Base-by-base conservation (phyloP, 2,329 filamentous ascomycete species). In the Cladosporium colombiae region DNA sequence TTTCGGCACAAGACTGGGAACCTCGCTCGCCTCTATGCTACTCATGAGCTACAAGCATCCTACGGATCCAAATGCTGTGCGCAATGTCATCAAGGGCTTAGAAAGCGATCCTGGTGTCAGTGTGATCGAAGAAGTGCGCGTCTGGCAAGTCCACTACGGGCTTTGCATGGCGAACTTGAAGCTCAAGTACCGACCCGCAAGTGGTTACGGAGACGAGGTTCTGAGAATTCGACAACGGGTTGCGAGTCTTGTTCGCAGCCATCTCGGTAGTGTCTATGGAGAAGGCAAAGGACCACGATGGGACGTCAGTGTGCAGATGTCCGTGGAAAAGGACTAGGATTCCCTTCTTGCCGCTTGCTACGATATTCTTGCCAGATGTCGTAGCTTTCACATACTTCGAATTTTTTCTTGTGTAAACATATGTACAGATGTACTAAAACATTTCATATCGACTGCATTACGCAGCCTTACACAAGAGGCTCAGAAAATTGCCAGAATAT, bases 111-210 rank as follows among this genome's bases (percentile, higher is more conserved):
- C 91, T 1, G 85, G 86, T 64, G 88, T 98, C 29, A 85, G 86
- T 53, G 85, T 85, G 1, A 88, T 99, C 56, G 92, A 97, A 66
- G 93, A 97, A 74, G 94, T 93, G 1, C 89, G 93, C 75, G 97
- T 99, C 78, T 99, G 95, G 95, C 95, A 99, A 81, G 95, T 97
- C 16, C 95, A 99, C 79, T 97, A 98, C 76, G 93, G 94, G 1
- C 83, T 98, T 49, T 96, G 93, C 75, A 96, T 98, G 90, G 95
- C 95, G 10, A 97, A 96, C 75, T 78, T 99, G 70, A 96, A 92
- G 77, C 79, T 99, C 23, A 86, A 89, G 86, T 97, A 29, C 76
- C 80, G 66, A 53, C 69, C 66, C 5, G 82, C 80, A 68, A 89
- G 89, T 5, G 82, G 79, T 55, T 92, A 95, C 65, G 73, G 80